Base-by-base conservation (phyloP, 2,329 filamentous ascomycete genomes). In the Monilinia vaccinii-corymbosi region DNA sequence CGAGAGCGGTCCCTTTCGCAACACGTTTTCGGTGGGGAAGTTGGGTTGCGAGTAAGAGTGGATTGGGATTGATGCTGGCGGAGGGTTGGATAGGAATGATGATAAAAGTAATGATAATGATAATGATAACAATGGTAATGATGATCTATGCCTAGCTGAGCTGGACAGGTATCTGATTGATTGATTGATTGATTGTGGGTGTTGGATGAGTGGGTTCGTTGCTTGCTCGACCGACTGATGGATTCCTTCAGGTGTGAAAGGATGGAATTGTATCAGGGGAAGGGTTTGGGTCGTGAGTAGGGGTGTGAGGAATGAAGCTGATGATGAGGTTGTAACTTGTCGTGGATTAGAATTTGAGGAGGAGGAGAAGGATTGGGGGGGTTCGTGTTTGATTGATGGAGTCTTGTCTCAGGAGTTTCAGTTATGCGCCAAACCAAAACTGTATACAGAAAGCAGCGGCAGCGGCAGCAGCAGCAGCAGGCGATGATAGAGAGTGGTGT, bases 321-420 rank as follows among this genome's bases (percentile, higher is more conserved):
- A 42, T 18, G 36, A 34, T 32, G 8, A 10, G 31, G 34, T 42
- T n/a, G 38, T 18, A 42, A 16, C 18, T 21, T 7, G 10, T 40
- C 11, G 50, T 53, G 50, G 50, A 42, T 42, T 42, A 28, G 36
- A 11, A 44, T 7, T 53, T 8, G 45, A 23, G 11, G 23, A 21
- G 11, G 46, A 21, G 47, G n/a, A 11, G 31, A n/a, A n/a, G 42
- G 16, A n/a, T 28, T n/a, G 31, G 40, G 52, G n/a, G 21, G 28
- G 52, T 21, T 56, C 25, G 52, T 56, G 21, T 56, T 56, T 56
- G 53, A 47, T 52, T 50, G 45, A 34, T 34, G 32, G 13, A 58
- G 25, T 40, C 25, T 50, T 58, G 56, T 58, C 56, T 58, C 56
- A 58, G 56, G 36, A 58, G 46, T 40, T 50, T 58, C 42, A 50